A percentile compares a stretch with the other conserved stretches of the same genome.
Evolutionary conservation across 2,329 filamentous ascomycete genomes (phyloP).

Genomic region (Alternaria infectoria): DNA sequence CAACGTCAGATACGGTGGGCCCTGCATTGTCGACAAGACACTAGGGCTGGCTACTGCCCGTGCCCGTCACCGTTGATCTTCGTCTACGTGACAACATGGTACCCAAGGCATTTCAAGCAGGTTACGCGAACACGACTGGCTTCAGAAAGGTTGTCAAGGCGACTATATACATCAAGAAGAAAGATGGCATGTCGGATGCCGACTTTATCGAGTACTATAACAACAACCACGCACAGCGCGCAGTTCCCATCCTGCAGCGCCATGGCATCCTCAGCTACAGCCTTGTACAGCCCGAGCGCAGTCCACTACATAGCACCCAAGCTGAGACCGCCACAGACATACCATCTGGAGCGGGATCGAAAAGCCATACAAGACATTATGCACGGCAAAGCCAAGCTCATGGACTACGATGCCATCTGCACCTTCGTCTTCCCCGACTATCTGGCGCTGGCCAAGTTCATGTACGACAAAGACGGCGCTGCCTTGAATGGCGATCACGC

Average conservation of each 20-base stretch:
- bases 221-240: constrained; percentile 52
- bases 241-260: constrained; percentile 52
- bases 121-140: constrained; percentile 52
- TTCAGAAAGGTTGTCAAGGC: constrained; percentile 57
- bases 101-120: constrained; percentile 54
- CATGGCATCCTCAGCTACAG: constrained; percentile 55
- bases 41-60: constrained; percentile 4
- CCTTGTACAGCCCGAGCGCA: constrained; percentile 42
- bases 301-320: background rate
- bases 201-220: constrained; percentile 57
- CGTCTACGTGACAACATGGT: constrained; percentile 42
- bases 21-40: constrained; percentile 8
- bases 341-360: constrained; percentile 53
- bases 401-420: constrained; percentile 57
- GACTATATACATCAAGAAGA: constrained; percentile 56
- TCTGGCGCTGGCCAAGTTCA: constrained; percentile 53
- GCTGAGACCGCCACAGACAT: constrained; percentile 45
- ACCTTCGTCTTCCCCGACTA: constrained; percentile 57
- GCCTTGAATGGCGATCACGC: constrained; percentile 46
- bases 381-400: constrained; percentile 52
- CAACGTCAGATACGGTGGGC: constrained; percentile 7
- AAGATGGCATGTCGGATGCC: constrained; percentile 52
- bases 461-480: constrained; percentile 55
- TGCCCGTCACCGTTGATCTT: constrained; percentile 1
- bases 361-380: constrained; percentile 54